Percentiles rank a stretch among this genome's conserved stretches.
Evolutionary conservation across 495 filamentous ascomycete genomes (phyloP).

Genomic region (Lasiosphaeria hispida): DNA sequence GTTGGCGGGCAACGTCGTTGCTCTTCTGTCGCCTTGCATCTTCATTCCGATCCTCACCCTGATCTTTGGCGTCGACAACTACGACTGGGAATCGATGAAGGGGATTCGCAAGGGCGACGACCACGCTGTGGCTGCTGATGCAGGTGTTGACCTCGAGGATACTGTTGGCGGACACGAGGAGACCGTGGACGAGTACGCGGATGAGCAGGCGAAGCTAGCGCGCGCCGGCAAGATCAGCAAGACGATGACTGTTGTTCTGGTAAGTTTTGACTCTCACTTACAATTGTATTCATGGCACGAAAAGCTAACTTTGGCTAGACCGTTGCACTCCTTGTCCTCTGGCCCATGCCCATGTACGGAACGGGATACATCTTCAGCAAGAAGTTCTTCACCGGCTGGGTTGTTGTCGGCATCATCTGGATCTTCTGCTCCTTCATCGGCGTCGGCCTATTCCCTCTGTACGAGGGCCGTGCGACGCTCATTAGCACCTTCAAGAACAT

Average conservation of each 20-base stretch:
- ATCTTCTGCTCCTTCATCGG: conserved; percentile 70
- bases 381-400: conserved; percentile 91
- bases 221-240: conserved; percentile 78
- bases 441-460: conserved; percentile 81
- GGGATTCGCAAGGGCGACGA: conserved; percentile 82
- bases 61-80: conserved; percentile 71
- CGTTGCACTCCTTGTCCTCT: conserved; percentile 74
- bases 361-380: conserved; percentile 83
- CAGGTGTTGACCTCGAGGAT: conserved; percentile 69
- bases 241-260: conserved; percentile 66
- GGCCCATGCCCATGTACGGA: conserved; percentile 96
- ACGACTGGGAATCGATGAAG: conserved; percentile 88
- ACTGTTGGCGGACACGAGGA: conserved; percentile 54
- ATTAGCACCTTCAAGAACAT: conserved; percentile 63
- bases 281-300: not conserved
- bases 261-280: conserved; percentile 2
- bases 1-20: conserved; percentile 78
- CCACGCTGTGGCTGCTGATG: conserved; percentile 66
- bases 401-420: conserved; percentile 83
- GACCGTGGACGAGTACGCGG: conserved; percentile 41
- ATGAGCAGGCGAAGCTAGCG: conserved; percentile 67
- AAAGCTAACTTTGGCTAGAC: conserved; percentile 40
- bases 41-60: conserved; percentile 79
- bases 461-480: conserved; percentile 73
- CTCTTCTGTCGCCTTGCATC: conserved; percentile 74